These are phyloP conservation scores for Populus euphratica DNA, from an alignment of 345 rosid species.

Conservation along the genomic window DNA sequence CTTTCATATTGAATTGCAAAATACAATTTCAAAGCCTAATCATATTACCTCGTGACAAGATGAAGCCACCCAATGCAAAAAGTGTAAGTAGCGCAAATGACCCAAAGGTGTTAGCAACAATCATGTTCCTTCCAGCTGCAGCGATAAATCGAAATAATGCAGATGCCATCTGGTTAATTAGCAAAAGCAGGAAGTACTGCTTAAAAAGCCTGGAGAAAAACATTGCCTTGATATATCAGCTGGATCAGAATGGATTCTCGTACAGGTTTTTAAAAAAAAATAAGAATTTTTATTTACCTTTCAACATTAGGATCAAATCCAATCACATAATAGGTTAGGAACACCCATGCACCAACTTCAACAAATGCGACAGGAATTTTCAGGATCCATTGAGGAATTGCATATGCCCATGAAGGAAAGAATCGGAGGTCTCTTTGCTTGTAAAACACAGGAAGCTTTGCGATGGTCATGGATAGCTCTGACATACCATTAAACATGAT, in stretches of 20 bases:
- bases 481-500: conserved; percentile 72
- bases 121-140: conserved; percentile 57
- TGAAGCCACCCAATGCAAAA: conserved; percentile 59
- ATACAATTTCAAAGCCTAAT: neutral
- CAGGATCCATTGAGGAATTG: conserved; percentile 77
- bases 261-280: neutral
- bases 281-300: conserved; percentile 40
- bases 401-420: conserved; percentile 79
- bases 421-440: conserved; percentile 77
- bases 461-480: conserved; percentile 72
- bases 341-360: conserved; percentile 61
- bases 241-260: neutral
- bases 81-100: conserved; percentile 43
- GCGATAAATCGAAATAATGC: conserved; percentile 57
- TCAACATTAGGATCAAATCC: conserved; percentile 70
- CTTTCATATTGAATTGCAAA: neutral
- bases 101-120: conserved; percentile 61
- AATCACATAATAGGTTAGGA: conserved; percentile 59
- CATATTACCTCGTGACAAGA: conserved; percentile 53
- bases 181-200: conserved; percentile 56
- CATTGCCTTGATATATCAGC: neutral
- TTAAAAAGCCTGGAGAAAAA: conserved; percentile 44
- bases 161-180: conserved; percentile 59
- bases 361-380: conserved; percentile 63
- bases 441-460: conserved; percentile 81